Evolutionary conservation across 1,139 yeast species (phyloP), one percentile per base, ranked within the genome.

Genomic region (Wickerhamiella infanticola): DNA sequence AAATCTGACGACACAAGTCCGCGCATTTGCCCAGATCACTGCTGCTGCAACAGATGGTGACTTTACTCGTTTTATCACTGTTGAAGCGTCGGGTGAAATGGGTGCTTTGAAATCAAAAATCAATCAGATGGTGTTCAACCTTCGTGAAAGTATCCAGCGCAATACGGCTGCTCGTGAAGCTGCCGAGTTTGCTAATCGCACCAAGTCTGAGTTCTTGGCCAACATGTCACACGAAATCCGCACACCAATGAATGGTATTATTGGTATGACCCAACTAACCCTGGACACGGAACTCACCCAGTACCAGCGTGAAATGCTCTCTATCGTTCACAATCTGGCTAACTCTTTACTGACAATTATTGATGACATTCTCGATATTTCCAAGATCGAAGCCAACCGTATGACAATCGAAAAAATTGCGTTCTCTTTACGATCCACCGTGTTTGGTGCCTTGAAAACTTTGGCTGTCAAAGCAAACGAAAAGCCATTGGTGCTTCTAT

Each of bases 41-140:
- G 94, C 93, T 27, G 93, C 94, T 36, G 95, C 94, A 3, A 83
- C 94, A 1, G 94, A 84, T 65, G 94, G 94, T 61, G 95, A 84
- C 62, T 84, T 84, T 63, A 83, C 94, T 0, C 71, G 93, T 52
- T 82, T 84, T 58, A 84, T 84, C 54, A 84, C 95, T 0, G 94
- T 84, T 50, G 95, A 84, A 59, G 94, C 94, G 1, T 73, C 80
- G 45, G 95, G 95, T 62, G 95, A 84, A 68, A 84, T 84, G 94
- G 94, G 83, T 63, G 94, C 94, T 0, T 72, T 84, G 59, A 84
- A 84, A 62, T 83, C 94, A 0, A 84, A 84, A 62, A 84, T 84
- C 60, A 84, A 84, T 63, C 94, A 83, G 68, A 84, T 84, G 95
- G 94, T 84, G 60, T 72, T 81, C 53, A 82, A 83, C 59, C 69